These are phyloP conservation scores for Trametes punicea DNA, from an alignment of 768 basidiomycete genomes.

Conservation along the genomic window DNA sequence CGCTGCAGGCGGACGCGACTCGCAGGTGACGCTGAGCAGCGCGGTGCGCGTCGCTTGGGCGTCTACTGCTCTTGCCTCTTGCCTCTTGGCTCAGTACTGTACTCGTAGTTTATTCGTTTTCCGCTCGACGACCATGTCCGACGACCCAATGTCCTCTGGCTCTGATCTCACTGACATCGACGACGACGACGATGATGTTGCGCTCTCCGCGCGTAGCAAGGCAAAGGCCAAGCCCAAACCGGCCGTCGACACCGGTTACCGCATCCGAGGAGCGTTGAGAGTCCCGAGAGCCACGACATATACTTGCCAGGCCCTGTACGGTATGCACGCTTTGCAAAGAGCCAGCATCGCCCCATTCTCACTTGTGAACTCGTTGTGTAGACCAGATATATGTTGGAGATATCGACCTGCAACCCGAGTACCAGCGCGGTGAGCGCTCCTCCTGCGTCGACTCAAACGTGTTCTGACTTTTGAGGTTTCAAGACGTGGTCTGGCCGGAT, in stretches of 20 bases:
- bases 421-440: slow-evolving; percentile 57
- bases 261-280: slow-evolving; percentile 25
- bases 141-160: slow-evolving; percentile 9
- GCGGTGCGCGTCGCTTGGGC: background rate
- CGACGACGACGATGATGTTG: slow-evolving; percentile 23
- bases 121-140: slow-evolving; percentile 3
- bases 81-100: background rate
- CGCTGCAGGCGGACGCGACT: slow-evolving; percentile 2
- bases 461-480: background rate
- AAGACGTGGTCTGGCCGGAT: slow-evolving; percentile 80
- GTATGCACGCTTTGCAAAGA: slow-evolving; percentile 25
- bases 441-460: background rate
- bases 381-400: slow-evolving; percentile 64
- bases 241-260: slow-evolving; percentile 12
- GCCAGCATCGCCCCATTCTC: background rate
- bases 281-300: slow-evolving; percentile 29
- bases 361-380: slow-evolving; percentile 23
- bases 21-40: background rate
- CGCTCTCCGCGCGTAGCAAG: slow-evolving; percentile 9
- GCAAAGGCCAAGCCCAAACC: slow-evolving; percentile 5
- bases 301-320: slow-evolving; percentile 33
- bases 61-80: background rate
- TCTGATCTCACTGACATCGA: slow-evolving; percentile 31
- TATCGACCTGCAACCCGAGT: slow-evolving; percentile 72
- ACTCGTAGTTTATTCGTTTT: background rate